Evolutionary conservation across 768 basidiomycete species (phyloP), one percentile per base, ranked within the genome.

Genomic region (Tylopilus cervinicoccineus): DNA sequence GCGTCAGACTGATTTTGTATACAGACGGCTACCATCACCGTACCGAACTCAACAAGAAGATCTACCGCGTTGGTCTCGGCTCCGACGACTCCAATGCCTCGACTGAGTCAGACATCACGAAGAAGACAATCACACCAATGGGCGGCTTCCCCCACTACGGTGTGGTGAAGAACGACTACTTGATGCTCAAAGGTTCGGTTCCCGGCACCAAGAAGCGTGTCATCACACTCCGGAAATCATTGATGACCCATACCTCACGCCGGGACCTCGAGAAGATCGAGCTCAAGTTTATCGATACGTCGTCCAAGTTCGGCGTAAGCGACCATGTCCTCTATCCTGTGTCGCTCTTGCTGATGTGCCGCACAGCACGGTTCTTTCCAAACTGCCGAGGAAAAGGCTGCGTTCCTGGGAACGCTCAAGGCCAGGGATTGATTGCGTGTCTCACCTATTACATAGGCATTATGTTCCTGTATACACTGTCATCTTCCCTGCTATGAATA

Each of bases 141-240:
- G 96, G 96, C 77, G 96, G 95, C 67, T 99, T 95, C 86, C 93
- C 93, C 50, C 93, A 96, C 69, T 98, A 98, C 70, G 94, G 95
- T 81, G 80, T 96, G 65, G 88, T 98, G 76, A 94, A 89, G 81
- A 95, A 96, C 78, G 96, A 98, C 71, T 99, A 86, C 80, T 73
- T 99, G 63, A 84, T 99, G 72, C 77, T 98, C 72, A 98, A 98
- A 79, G 95, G 95, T 54, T 93, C 85, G 45, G 79, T 93, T 56
- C 90, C 92, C 51, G 96, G 95, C 60, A 93, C 91, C 69, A 93
- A 91, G 80, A 98, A 98, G 80, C 91, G 96, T 76, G 86, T 98
- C 59, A 80, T 98, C 67, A 97, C 94, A 52, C 83, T 99, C 70
- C 89, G 96, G 68, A 96, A 98, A 69, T 92, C 93, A 20, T 83